These are phyloP conservation scores for Silene vulgaris DNA, from an alignment of 179 eudicot genomes.

Conservation along the genomic window DNA sequence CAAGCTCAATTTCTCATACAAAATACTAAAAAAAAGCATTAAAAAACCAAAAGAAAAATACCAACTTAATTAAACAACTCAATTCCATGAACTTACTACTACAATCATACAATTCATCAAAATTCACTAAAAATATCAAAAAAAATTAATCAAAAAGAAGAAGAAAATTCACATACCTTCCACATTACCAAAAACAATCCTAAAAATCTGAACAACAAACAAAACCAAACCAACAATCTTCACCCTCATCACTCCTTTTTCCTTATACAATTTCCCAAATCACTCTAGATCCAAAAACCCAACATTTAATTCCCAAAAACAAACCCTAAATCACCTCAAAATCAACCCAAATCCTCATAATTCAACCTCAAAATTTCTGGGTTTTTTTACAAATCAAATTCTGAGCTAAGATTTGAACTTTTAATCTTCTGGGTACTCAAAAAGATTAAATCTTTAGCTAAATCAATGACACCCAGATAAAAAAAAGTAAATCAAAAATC, in stretches of 20 bases:
- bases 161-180: constrained; percentile 38
- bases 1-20: background rate
- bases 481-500: background rate
- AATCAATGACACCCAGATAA: constrained; percentile 8
- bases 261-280: constrained; percentile 7
- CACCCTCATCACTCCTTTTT: constrained; percentile 29
- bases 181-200: constrained; percentile 38
- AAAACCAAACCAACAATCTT: constrained; percentile 22
- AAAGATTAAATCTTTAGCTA: constrained; percentile 12
- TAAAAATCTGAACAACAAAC: constrained; percentile 26
- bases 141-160: background rate
- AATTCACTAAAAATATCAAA: background rate
- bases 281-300: constrained; percentile 33
- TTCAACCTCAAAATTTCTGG: constrained; percentile 6
- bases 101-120: background rate
- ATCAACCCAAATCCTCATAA: constrained; percentile 5
- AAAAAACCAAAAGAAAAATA: background rate
- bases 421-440: constrained; percentile 1
- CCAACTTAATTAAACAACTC: background rate
- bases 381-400: background rate
- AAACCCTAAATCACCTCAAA: constrained; percentile 24
- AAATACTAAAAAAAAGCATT: background rate
- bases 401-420: background rate
- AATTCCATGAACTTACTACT: background rate
- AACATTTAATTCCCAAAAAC: constrained; percentile 1